These are phyloP conservation scores for Yamadazyma diddensiae DNA, from an alignment of 1,139 yeast genomes.

Conservation along the genomic window DNA sequence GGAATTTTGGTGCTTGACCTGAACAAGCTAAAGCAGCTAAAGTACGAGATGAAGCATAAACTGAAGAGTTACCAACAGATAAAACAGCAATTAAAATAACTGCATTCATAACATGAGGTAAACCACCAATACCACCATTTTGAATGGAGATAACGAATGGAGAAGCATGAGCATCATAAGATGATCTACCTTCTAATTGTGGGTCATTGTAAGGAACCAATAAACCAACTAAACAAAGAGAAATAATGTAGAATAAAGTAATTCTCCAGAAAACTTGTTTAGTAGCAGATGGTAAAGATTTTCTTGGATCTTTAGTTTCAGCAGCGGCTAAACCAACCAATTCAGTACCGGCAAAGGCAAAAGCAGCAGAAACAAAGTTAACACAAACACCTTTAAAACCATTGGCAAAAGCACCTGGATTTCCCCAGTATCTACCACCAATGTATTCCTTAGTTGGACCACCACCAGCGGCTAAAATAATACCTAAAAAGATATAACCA, in stretches of 20 bases:
- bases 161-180: constrained; percentile 44
- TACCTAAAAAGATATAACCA: constrained; percentile 72
- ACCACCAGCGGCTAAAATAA: constrained; percentile 68
- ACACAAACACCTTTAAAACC: constrained; percentile 57
- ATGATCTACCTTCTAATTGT: constrained; percentile 31
- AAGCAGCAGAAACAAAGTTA: constrained; percentile 46
- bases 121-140: constrained; percentile 40
- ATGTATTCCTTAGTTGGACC: constrained; percentile 46
- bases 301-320: constrained; percentile 39
- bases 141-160: constrained; percentile 47
- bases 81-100: constrained; percentile 45
- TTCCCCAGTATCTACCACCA: constrained; percentile 57
- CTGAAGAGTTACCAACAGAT: constrained; percentile 54
- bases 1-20: constrained; percentile 72
- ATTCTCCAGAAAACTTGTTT: constrained; percentile 50
- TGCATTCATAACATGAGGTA: constrained; percentile 48
- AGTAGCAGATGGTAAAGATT: constrained; percentile 41
- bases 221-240: constrained; percentile 42
- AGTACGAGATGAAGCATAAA: constrained; percentile 77
- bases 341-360: constrained; percentile 49
- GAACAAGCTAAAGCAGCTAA: constrained; percentile 78
- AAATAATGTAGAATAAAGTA: constrained; percentile 40
- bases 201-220: constrained; percentile 39
- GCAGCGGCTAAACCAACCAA: constrained; percentile 47
- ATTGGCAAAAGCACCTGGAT: constrained; percentile 65